These are phyloP conservation scores for Penicillium nordicum DNA, from an alignment of 2,329 filamentous ascomycete species.

Conservation along the genomic window DNA sequence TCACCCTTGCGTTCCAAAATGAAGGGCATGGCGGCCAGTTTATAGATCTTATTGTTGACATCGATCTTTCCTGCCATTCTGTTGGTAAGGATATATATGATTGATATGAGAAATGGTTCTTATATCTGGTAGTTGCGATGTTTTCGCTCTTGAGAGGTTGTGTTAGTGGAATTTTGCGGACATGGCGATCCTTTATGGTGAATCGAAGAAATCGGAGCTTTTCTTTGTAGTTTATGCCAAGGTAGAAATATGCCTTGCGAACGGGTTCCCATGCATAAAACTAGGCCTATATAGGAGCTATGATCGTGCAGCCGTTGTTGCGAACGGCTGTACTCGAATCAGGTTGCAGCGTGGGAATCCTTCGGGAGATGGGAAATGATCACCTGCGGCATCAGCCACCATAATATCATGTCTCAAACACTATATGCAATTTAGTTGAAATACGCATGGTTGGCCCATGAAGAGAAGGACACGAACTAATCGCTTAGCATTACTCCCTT, in stretches of 20 bases:
- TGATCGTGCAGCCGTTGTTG: not conserved
- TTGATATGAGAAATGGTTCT: not conserved
- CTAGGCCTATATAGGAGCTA: not conserved
- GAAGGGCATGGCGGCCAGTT: constrained; percentile 3
- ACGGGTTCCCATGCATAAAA: not conserved
- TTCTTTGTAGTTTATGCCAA: not conserved
- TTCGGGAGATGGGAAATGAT: not conserved
- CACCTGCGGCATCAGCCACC: not conserved
- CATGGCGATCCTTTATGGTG: not conserved
- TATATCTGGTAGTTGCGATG: not conserved
- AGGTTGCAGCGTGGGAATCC: not conserved
- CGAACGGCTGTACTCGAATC: not conserved
- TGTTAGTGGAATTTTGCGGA: not conserved
- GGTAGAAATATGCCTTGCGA: constrained; percentile 2
- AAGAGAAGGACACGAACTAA: not conserved
- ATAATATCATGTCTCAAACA: not conserved
- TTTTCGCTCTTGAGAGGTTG: not conserved
- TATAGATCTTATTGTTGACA: constrained; percentile 3
- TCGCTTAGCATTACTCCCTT: constrained; percentile 9
- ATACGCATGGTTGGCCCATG: not conserved
- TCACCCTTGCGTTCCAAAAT: constrained; percentile 13
- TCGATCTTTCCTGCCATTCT: not conserved
- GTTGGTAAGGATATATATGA: too few species aligned
- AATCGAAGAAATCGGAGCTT: not conserved
- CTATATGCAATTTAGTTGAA: not conserved